A percentile compares a stretch with the other conserved stretches of the same genome.
phyloP scores from a whole-genome alignment of 176 grass and related monocot genomes.

The Olyra latifolia region DNA sequence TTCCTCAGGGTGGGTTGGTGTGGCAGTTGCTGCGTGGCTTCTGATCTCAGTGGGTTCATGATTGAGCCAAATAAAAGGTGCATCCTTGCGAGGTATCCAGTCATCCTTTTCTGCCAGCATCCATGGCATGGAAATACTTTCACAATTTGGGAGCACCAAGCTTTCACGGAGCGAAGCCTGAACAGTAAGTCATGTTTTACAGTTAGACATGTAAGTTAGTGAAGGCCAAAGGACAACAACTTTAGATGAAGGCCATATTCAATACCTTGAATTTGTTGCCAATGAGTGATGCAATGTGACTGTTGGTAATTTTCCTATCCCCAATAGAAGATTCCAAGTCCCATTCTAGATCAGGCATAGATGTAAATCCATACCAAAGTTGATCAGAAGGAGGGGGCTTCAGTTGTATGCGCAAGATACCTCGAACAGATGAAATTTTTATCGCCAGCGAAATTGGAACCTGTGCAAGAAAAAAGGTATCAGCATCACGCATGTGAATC shows the following conservation, averaged over 20 bases:
- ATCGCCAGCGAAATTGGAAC: slow-evolving; percentile 86
- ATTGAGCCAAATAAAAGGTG: slow-evolving; percentile 78
- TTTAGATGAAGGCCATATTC: slow-evolving; percentile 4
- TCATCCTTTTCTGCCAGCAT: slow-evolving; percentile 89
- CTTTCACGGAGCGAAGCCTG: slow-evolving; percentile 74
- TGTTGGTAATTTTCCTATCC: slow-evolving; percentile 79
- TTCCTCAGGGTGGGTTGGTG: slow-evolving; percentile 44
- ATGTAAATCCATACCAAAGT: slow-evolving; percentile 87
- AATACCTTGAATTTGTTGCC: slow-evolving; percentile 84
- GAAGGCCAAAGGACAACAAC: background rate
- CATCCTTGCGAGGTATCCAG: slow-evolving; percentile 71
- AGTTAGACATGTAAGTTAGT: slow-evolving; percentile 23
- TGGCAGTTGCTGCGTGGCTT: slow-evolving; percentile 3
- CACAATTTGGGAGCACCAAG: slow-evolving; percentile 88
- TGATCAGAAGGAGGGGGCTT: slow-evolving; percentile 93
- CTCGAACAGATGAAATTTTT: slow-evolving; percentile 63
- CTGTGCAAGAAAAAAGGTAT: slow-evolving; percentile 41
- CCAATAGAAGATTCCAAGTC: slow-evolving; percentile 85
- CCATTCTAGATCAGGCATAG: slow-evolving; percentile 89
- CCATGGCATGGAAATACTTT: slow-evolving; percentile 73
- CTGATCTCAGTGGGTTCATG: slow-evolving; percentile 45
- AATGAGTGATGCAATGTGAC: slow-evolving; percentile 68
- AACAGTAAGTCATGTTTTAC: background rate
- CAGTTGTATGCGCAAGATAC: slow-evolving; percentile 74
- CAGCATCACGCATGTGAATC: background rate